Evolutionary conservation across 1,284 basidiomycete species (phyloP).

Genomic region (Uromyces viciae-fabae): DNA sequence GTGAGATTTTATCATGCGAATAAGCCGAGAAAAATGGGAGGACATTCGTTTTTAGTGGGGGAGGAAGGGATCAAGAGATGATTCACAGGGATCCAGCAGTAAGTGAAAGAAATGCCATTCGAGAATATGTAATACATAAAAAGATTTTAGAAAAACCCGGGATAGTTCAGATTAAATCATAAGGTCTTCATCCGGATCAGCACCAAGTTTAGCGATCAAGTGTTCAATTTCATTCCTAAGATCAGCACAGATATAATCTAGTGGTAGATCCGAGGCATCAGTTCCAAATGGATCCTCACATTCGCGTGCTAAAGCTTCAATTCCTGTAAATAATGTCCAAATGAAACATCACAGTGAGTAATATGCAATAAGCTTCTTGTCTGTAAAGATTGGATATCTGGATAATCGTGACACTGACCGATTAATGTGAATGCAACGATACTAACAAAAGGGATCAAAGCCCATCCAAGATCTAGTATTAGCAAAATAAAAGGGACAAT

Average conservation of each 20-base stretch:
- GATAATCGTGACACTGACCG: conserved; percentile 40
- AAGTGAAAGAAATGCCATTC: too few relatives aligned
- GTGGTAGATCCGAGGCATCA: conserved; percentile 50
- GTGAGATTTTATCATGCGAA: too few relatives aligned
- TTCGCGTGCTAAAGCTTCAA: conserved; percentile 86
- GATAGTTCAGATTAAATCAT: conserved; percentile 41
- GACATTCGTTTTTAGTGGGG: too few relatives aligned
- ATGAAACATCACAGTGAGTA: neutral
- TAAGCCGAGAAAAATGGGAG: too few relatives aligned
- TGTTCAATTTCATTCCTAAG: conserved; percentile 49
- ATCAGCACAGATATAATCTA: conserved; percentile 51
- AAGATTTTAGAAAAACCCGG: too few relatives aligned
- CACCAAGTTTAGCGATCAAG: conserved; percentile 38
- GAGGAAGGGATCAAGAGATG: too few relatives aligned
- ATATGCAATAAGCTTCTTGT: neutral
- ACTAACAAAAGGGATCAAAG: conserved; percentile 49
- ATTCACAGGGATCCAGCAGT: too few relatives aligned
- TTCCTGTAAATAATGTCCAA: conserved; percentile 61
- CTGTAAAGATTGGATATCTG: too few relatives aligned
- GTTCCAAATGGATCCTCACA: conserved; percentile 54
- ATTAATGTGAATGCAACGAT: conserved; percentile 50
- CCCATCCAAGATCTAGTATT: conserved; percentile 47
- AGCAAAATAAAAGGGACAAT: neutral
- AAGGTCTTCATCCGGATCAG: conserved; percentile 27
- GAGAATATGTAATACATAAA: too few relatives aligned